Evolutionary conservation across 108 stramenopile genomes (phyloP), one percentile per base, ranked within the genome.

Genomic region (Nitzschia inconspicua): DNA sequence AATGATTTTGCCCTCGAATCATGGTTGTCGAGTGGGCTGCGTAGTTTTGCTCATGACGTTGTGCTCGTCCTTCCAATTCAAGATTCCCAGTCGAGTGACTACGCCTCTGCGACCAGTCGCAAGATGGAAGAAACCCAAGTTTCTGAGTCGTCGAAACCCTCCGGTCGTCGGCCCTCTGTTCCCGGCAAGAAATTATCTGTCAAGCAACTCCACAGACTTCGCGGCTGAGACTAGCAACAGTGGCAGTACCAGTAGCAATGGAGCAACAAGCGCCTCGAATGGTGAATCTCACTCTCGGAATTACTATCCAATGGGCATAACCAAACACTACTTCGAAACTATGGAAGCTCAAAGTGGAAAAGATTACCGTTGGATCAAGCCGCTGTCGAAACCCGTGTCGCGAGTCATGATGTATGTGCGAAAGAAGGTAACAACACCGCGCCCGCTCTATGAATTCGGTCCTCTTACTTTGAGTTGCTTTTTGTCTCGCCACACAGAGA

Each of bases 301-400:
- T 22, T 42, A 13, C 4, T 23, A 42, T 30, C 29, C 58, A 27
- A 37, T 60, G 9, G n/a, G 25, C 4, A 43, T 69, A 26, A 16
- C 68, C 5, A 69, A 60, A 44, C 40, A 35, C n/a, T 69, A 51
- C 36, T 60, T 69, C 26, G 68, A 61, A 50, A 52, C 36, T 11
- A 22, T 60, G 50, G 68, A 69, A 46, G 24, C 13, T 6, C 43
- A 35, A 20, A 69, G 68, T 20, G 68, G 68, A 28, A 69, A 69
- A 40, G 59, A 61, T 44, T 69, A 69, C 42, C 29, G 47, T n/a
- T 69, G 68, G 68, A 69, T 60, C 13, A 42, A 30, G 37, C 47
- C 56, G 13, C 20, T 53, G 0, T 16, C 68, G 16, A 52, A 66
- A 27, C 68, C 68, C 6, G 42, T 69, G 4, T 69, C 68, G 5